Evolutionary conservation across 331 rosid species (phyloP), one percentile per base, ranked within the genome.

Genomic region (Malus hybrid): DNA sequence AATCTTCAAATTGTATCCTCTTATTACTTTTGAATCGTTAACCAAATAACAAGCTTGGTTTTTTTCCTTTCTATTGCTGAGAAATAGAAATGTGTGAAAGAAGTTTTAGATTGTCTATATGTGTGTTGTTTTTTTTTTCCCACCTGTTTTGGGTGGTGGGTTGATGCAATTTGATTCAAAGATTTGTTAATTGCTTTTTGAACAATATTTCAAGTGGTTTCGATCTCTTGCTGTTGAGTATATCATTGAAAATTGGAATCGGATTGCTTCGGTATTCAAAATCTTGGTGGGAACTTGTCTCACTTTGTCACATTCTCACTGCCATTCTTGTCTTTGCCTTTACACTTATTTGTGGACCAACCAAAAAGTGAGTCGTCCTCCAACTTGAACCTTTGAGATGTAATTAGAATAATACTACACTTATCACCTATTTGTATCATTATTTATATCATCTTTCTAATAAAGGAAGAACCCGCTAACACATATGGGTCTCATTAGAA

Each of bases 221-320:
- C 75, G 24, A 33, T 30, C 11, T 30, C 68, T 29, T 14, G 75
- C 72, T 65, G 71, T 81, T 71, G 32, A 58, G 81, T 52, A 71
- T 68, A 78, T 75, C 80, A 75, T 72, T 83, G 90, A 83, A 87
- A 82, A 74, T 74, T 77, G 85, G 78, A 86, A 74, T 82, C 34
- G 66, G 53, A 13, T 70, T 68, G 83, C 74, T 74, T 77, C 77
- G 78, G 74, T 70, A 46, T 72, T 66, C 67, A 78, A 73, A 89
- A 83, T 83, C 82, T 75, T 62, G 69, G 79, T 55, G 61, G 48
- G 58, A 73, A 82, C 39, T 70, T 78, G 70, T 74, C 42, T 32
- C 61, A 68, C 61, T 12, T 60, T 76, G 62, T 72, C 64, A 65
- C 50, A 64, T 73, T 79, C 76, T 73, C 76, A 74, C 79, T 78